A percentile compares a stretch with the other conserved stretches of the same genome.
These are phyloP conservation scores for Hepatocystis sp. DNA, from an alignment of 169 alveolate genomes.

Conservation along the genomic window DNA sequence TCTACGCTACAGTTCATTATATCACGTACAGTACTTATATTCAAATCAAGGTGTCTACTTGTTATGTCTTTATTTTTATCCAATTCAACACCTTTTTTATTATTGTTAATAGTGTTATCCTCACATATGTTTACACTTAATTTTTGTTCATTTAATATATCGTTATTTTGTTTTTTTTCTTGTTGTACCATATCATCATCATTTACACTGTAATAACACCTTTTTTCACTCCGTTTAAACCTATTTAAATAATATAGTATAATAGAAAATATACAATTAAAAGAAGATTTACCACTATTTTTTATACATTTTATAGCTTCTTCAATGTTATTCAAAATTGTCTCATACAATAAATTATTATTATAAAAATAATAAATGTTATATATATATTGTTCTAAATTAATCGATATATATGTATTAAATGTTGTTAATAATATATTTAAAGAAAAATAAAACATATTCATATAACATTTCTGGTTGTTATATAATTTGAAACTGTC, in stretches of 20 bases:
- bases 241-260: slow-evolving; percentile 32
- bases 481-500: slow-evolving; percentile 29
- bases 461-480: slow-evolving; percentile 33
- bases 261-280: slow-evolving; percentile 44
- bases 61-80: too few relatives aligned
- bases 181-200: neutral
- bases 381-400: slow-evolving; percentile 26
- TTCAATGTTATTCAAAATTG: slow-evolving; percentile 30
- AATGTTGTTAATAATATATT: slow-evolving; percentile 45
- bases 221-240: slow-evolving; percentile 10
- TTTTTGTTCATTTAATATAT: too few relatives aligned
- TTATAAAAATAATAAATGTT: slow-evolving; percentile 25
- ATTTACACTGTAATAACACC: neutral
- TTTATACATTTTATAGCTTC: slow-evolving; percentile 8
- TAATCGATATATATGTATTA: slow-evolving; percentile 59
- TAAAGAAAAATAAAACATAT: slow-evolving; percentile 56
- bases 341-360: slow-evolving; percentile 40
- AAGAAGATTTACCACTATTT: slow-evolving; percentile 29
- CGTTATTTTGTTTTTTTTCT: too few relatives aligned
- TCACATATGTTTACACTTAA: too few relatives aligned
- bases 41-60: too few relatives aligned
- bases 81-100: too few relatives aligned
- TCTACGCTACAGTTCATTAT: too few relatives aligned
- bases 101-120: too few relatives aligned
- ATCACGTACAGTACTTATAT: too few relatives aligned